A percentile compares a stretch with the other conserved stretches of the same genome.
Conservation (phyloP, 768 basidiomycete species). For the Boletus speciosus region DNA sequence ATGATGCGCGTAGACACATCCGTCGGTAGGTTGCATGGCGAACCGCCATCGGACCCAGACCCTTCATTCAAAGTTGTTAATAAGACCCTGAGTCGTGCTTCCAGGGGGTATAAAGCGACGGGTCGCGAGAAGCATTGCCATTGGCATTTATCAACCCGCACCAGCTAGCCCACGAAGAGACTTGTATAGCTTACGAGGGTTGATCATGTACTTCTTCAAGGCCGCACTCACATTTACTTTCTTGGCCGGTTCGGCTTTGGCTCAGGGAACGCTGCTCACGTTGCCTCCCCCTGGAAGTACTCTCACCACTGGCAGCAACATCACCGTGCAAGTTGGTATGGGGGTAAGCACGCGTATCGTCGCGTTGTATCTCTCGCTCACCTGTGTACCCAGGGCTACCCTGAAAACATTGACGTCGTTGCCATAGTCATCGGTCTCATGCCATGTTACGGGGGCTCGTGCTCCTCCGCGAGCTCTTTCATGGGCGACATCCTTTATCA, state of each 20-base stretch:
- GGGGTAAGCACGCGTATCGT: constrained; percentile 5
- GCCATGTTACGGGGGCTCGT: constrained; percentile 20
- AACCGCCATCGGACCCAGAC: neutral
- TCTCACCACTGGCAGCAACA: constrained; percentile 5
- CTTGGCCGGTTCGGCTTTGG: constrained; percentile 12
- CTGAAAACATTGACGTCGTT: constrained; percentile 25
- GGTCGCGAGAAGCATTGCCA: neutral
- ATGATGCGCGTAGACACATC: neutral
- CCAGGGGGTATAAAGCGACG: constrained; percentile 16
- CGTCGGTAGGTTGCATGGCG: neutral
- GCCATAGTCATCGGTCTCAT: constrained; percentile 33
- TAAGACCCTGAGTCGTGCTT: neutral
- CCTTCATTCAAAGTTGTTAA: neutral
- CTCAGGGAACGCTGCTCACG: constrained; percentile 12
- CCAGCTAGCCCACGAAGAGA: neutral
- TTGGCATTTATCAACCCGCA: neutral
- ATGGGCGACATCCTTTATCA: constrained; percentile 35
- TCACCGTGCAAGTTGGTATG: constrained; percentile 19
- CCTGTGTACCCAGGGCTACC: constrained; percentile 10
- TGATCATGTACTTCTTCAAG: constrained; percentile 18
- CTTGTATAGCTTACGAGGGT: neutral
- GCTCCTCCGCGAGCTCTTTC: constrained; percentile 20
- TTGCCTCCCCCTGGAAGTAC: constrained; percentile 7
- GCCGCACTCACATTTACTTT: constrained; percentile 11
- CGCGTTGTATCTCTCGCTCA: neutral